Base-by-base conservation (phyloP, 148 eudicot genomes). In the Limonium bicolor region DNA sequence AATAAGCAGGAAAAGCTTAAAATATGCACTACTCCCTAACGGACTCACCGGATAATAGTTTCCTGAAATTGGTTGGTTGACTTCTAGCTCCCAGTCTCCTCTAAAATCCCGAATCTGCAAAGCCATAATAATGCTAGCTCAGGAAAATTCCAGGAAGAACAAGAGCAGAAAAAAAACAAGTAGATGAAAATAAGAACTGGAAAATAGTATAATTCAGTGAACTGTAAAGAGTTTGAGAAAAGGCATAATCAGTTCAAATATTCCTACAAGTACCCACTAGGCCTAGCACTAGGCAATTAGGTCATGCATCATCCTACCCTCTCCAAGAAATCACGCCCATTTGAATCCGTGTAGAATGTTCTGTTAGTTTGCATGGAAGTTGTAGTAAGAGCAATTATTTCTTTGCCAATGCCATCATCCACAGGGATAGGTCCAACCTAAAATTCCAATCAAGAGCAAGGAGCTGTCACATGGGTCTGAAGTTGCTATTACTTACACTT, bases 361-460 rank as follows among this genome's bases (percentile, higher is more conserved):
- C 26, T 67, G 39, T 76, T 76, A 13, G 77, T 80, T 64, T 58
- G 59, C 71, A 80, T 65, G 51, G 50, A 38, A 7, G 90, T 68
- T 29, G 63, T 67, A 15, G 76, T 63, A 48, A 67, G 77, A 50
- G 80, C 60, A 5, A 52, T 54, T 30, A 80, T 59, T 65, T 80
- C 90, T 51, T 80, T 80, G 26, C 90, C 90, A 50, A 68, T 50
- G 59, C 75, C 70, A 47, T 80, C 84, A 55, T 70, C 78, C 46
- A 59, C 46, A 27, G 90, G 84, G 56, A 80, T 80, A 42, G 90
- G 90, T 15, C 90, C 90, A 67, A 80, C 61, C 90, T 80, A 49
- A 46, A 58, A 49, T 42, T 22, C 24, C 51, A 34, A 36, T 18
- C 31, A 34, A n/a, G n/a, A n/a, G n/a, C n/a, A 45, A 14, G 15